These are phyloP conservation scores for Metarhizium album DNA, from an alignment of 2,329 filamentous ascomycete species.

Conservation along the genomic window DNA sequence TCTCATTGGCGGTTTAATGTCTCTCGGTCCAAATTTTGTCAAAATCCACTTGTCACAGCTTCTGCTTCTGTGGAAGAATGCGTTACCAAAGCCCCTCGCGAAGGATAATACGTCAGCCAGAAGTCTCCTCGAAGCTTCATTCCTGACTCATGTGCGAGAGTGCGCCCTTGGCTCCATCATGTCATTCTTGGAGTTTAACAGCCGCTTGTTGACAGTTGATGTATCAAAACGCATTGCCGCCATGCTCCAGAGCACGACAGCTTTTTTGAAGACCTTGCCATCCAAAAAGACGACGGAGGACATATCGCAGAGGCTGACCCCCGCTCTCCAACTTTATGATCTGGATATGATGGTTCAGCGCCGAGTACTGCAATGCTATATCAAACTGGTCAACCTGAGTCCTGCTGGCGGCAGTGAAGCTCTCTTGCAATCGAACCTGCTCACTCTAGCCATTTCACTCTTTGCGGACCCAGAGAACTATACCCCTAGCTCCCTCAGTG, in stretches of 20 bases:
- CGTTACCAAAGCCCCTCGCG: slow-evolving; percentile 83
- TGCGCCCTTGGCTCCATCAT: slow-evolving; percentile 86
- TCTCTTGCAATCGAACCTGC: slow-evolving; percentile 78
- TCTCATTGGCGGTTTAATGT: slow-evolving; percentile 91
- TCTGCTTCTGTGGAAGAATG: slow-evolving; percentile 92
- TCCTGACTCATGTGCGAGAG: slow-evolving; percentile 87
- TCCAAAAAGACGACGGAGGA: slow-evolving; percentile 80
- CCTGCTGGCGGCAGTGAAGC: slow-evolving; percentile 77
- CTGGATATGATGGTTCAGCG: slow-evolving; percentile 88
- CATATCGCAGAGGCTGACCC: slow-evolving; percentile 69
- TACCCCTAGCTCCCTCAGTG: slow-evolving; percentile 71
- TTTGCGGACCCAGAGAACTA: slow-evolving; percentile 93
- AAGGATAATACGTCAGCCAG: slow-evolving; percentile 82
- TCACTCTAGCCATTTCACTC: slow-evolving; percentile 79
- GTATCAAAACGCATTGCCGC: slow-evolving; percentile 84
- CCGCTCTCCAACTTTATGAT: slow-evolving; percentile 79
- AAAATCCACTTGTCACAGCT: slow-evolving; percentile 96
- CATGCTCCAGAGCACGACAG: slow-evolving; percentile 91
- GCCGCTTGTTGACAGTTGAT: slow-evolving; percentile 80
- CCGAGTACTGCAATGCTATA: slow-evolving; percentile 89
- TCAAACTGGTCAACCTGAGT: slow-evolving; percentile 79
- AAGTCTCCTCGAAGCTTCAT: slow-evolving; percentile 80
- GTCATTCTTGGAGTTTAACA: slow-evolving; percentile 89
- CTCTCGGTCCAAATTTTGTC: slow-evolving; percentile 92
- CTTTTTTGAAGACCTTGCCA: slow-evolving; percentile 78